Evolutionary conservation across 805 yeast species (phyloP).

Genomic region (Candida coquimbonensis): DNA sequence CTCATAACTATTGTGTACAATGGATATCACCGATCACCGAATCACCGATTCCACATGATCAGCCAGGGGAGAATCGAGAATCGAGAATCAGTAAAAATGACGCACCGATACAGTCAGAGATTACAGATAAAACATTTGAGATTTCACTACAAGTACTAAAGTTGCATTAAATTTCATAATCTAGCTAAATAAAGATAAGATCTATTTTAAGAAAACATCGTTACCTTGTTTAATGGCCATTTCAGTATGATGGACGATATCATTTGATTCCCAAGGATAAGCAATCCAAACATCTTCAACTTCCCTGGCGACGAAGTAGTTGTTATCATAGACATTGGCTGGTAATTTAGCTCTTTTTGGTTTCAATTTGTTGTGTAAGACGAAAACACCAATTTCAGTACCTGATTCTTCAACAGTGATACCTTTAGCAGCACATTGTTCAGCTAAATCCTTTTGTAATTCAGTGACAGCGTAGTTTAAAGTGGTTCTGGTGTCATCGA

Average conservation of each 20-base stretch:
- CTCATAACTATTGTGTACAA: too few relatives aligned
- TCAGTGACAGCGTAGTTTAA: constrained; percentile 73
- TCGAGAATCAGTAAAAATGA: too few relatives aligned
- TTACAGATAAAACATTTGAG: too few relatives aligned
- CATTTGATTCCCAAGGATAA: constrained; percentile 80
- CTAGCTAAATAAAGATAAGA: too few relatives aligned
- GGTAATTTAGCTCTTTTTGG: constrained; percentile 70
- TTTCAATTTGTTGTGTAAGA: constrained; percentile 69
- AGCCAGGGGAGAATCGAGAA: too few relatives aligned
- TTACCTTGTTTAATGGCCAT: constrained; percentile 71
- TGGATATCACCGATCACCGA: too few relatives aligned
- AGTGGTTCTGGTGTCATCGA: constrained; percentile 82
- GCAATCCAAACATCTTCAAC: constrained; percentile 83
- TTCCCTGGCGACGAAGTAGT: constrained; percentile 66
- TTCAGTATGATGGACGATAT: constrained; percentile 65
- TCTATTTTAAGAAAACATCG: constrained; percentile 36
- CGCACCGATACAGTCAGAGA: too few relatives aligned
- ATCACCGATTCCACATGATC: too few relatives aligned
- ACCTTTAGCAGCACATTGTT: constrained; percentile 49
- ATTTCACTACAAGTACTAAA: too few relatives aligned
- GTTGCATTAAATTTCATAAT: neutral
- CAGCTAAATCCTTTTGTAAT: constrained; percentile 61
- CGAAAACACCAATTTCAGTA: constrained; percentile 70
- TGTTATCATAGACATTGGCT: constrained; percentile 48
- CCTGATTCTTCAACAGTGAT: constrained; percentile 33